Evolutionary conservation across 1,284 basidiomycete genomes (phyloP), one percentile per base, ranked within the genome.

Genomic region (Microbotryum scabiosae): DNA sequence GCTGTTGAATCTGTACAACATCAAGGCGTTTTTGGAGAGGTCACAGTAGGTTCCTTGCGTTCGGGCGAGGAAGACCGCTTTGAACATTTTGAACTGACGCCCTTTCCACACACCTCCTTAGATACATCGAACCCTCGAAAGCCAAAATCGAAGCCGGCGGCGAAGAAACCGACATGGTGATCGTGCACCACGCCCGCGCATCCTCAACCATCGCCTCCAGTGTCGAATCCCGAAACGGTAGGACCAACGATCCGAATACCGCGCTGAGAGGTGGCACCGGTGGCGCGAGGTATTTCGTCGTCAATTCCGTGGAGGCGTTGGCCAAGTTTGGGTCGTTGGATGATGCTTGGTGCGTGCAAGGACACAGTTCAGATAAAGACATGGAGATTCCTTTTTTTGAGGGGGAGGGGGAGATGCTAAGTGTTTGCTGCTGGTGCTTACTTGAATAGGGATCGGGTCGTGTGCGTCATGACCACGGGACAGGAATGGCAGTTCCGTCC

Each of bases 401-500:
- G 30, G 30, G 30, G 30, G 7, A 7, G 30, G 30, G 26, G 9
- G 9, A 30, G 30, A 7, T 2, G 8, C 36, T 41, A 12, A 41
- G 36, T 18, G 16, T 41, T 41, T 9, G 12, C 16, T 12, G 36
- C 5, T 16, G 25, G 8, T 7, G 26, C 30, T 9, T 7, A 9
- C 30, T 20, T 61, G 64, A 3, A 41, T 64, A 80, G 82, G 82
- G 90, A 94, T 63, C 82, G 94, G 26, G 96, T 98, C 6, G 85
- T 97, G 5, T 94, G 90, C 69, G 94, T 98, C 14, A 86, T 97
- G 81, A 97, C 94, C 2, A 97, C 91, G 0, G 94, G 94, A 2
- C 94, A 97, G 71, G 85, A 86, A 54, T 98, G 94, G 94, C 94
- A 97, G 75, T 98, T 98, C 78, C 83, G 87, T 67, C 85, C 87